phyloP scores from a whole-genome alignment of 768 basidiomycete species.

The Amanita phalloides region DNA sequence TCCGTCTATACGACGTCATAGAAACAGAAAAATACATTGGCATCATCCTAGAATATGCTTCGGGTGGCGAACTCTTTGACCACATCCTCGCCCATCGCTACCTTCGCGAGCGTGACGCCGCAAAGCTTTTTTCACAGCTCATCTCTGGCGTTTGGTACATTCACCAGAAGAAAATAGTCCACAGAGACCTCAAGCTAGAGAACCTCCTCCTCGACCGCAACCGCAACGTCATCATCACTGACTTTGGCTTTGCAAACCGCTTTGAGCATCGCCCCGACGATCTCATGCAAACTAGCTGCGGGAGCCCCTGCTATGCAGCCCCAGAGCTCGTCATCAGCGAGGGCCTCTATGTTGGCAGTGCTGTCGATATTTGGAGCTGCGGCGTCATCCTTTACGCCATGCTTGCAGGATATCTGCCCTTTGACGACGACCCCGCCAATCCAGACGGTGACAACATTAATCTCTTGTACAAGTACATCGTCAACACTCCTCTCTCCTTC shows the following conservation, averaged over 20 bases:
- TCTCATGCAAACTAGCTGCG: conserved; percentile 97
- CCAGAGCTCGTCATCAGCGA: conserved; percentile 97
- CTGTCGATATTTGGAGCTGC: conserved; percentile 97
- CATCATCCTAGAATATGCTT: conserved; percentile 97
- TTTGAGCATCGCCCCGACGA: conserved; percentile 91
- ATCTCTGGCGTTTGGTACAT: conserved; percentile 99
- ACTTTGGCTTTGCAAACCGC: conserved; percentile 97
- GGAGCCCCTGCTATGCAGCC: conserved; percentile 95
- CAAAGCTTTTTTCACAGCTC: conserved; percentile 94
- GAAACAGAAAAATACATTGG: conserved; percentile 99
- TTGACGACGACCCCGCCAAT: conserved; percentile 97
- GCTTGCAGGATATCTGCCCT: conserved; percentile 96
- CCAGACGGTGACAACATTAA: conserved; percentile 99
- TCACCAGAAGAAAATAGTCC: conserved; percentile 98
- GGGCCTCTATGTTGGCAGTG: conserved; percentile 92
- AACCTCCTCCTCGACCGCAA: conserved; percentile 95
- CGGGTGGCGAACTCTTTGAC: conserved; percentile 97
- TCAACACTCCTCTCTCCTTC: conserved; percentile 93
- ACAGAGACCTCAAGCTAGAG: conserved; percentile 98
- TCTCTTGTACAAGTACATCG: conserved; percentile 95
- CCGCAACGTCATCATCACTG: conserved; percentile 98
- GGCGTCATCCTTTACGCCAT: conserved; percentile 96
- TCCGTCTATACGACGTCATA: conserved; percentile 95
- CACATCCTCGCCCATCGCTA: conserved; percentile 97
- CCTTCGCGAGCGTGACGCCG: conserved; percentile 88